Conservation (phyloP, 495 filamentous ascomycete species). For the Pyrenula aspistea region DNA sequence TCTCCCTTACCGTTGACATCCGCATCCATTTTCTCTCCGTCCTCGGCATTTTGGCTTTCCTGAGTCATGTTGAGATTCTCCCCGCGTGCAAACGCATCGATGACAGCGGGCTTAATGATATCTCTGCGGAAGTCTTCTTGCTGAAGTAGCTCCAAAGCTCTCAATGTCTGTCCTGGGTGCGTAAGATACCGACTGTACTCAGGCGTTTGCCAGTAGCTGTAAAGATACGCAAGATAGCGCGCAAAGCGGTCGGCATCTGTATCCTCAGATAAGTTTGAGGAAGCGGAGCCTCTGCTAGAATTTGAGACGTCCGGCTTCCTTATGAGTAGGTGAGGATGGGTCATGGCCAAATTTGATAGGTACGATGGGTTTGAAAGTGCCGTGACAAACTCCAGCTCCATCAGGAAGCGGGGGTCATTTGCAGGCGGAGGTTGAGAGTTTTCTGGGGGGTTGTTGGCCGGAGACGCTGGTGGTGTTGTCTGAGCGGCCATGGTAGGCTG, state of each 20-base stretch:
- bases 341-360: constrained; percentile 68
- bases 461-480: background rate
- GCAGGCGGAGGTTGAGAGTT: constrained; percentile 20
- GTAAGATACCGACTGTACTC: constrained; percentile 71
- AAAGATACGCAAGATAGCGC: constrained; percentile 70
- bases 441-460: background rate
- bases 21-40: background rate
- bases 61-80: background rate
- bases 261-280: constrained; percentile 19
- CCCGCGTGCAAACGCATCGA: constrained; percentile 38
- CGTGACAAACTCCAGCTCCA: constrained; percentile 61
- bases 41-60: background rate
- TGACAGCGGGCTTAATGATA: constrained; percentile 63
- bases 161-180: constrained; percentile 74
- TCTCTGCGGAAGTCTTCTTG: constrained; percentile 73
- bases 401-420: constrained; percentile 28
- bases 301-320: constrained; percentile 18
- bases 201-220: constrained; percentile 71
- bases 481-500: background rate
- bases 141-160: constrained; percentile 70
- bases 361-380: constrained; percentile 77
- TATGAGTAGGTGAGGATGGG: constrained; percentile 32
- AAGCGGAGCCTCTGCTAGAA: constrained; percentile 17
- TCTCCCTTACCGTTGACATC: background rate
- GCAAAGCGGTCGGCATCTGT: constrained; percentile 54